A percentile compares a stretch with the other conserved stretches of the same genome.
phyloP scores from a whole-genome alignment of 1,284 basidiomycete species.

The Trichosporon sp. region DNA sequence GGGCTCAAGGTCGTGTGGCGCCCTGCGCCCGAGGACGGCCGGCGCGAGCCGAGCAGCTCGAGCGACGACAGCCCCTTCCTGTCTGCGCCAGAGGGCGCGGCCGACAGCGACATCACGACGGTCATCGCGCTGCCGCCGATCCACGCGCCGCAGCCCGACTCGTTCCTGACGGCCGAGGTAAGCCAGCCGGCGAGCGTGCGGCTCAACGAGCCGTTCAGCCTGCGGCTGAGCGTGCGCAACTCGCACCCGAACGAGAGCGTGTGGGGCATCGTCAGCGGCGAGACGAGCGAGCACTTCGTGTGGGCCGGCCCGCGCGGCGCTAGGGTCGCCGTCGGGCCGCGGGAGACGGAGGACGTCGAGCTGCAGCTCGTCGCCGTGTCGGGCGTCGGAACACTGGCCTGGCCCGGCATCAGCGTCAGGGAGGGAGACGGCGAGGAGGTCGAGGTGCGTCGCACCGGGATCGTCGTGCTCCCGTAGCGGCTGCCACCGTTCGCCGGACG shows the following conservation, averaged over 20 bases:
- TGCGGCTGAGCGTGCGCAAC: conserved; percentile 37
- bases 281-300: conserved; percentile 43
- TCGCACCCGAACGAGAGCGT: conserved; percentile 34
- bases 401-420: conserved; percentile 37
- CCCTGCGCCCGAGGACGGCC: not conserved
- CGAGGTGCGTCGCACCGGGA: conserved; percentile 23
- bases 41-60: not conserved
- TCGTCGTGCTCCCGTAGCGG: conserved; percentile 15
- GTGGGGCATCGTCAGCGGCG: conserved; percentile 29
- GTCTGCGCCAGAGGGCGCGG: not conserved
- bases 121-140: conserved; percentile 30
- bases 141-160: conserved; percentile 27
- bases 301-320: conserved; percentile 38
- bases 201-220: conserved; percentile 31
- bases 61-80: not conserved
- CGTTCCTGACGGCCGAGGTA: conserved; percentile 31
- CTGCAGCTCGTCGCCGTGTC: conserved; percentile 30
- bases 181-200: conserved; percentile 18
- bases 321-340: conserved; percentile 27
- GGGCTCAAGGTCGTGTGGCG: conserved; percentile 16
- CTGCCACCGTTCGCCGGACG: too few species aligned
- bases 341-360: conserved; percentile 9
- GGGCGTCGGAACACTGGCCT: conserved; percentile 16
- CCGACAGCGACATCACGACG: not conserved
- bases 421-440: conserved; percentile 33